A percentile compares a stretch with the other conserved stretches of the same genome.
These are phyloP conservation scores for Penicillium canariense DNA, from an alignment of 495 filamentous ascomycete species.

Conservation along the genomic window DNA sequence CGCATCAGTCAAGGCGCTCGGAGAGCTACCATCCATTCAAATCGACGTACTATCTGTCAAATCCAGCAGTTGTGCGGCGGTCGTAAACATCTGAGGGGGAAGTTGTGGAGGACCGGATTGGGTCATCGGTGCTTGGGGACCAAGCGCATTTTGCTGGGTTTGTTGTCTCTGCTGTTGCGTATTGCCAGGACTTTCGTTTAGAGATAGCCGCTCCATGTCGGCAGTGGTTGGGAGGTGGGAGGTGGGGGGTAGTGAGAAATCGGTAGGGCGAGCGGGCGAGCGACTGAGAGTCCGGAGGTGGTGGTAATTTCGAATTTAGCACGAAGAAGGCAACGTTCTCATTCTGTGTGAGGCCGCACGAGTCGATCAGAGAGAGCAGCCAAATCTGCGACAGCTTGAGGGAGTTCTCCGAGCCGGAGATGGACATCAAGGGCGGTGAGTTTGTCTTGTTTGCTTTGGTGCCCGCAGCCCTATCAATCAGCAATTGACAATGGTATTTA, in stretches of 20 bases:
- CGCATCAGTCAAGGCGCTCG: conserved; percentile 3
- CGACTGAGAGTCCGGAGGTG: not conserved
- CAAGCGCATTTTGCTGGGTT: conserved; percentile 30
- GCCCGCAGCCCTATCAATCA: too few species aligned
- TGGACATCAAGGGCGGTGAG: conserved; percentile 22
- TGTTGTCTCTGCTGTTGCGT: conserved; percentile 28
- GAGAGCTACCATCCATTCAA: not conserved
- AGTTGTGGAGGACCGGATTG: conserved; percentile 48
- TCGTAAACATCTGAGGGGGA: conserved; percentile 91
- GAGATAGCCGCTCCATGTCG: conserved; percentile 43
- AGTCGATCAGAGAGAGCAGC: not conserved
- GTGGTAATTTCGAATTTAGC: not conserved
- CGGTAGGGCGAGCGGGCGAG: not conserved
- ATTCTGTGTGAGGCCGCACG: conserved; percentile 10
- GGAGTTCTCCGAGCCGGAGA: conserved; percentile 7
- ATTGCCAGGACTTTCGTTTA: conserved; percentile 37
- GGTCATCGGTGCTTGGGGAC: conserved; percentile 21
- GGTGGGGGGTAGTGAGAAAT: conserved; percentile 11
- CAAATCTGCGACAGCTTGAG: conserved; percentile 2
- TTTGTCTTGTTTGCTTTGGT: conserved; percentile 22
- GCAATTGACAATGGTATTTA: too few species aligned
- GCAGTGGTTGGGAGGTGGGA: conserved; percentile 7
- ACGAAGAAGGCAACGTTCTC: not conserved
- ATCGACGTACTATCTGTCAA: conserved; percentile 81
- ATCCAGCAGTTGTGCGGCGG: conserved; percentile 89